A percentile compares a stretch with the other conserved stretches of the same genome.
phyloP scores from a whole-genome alignment of 1,284 basidiomycete species.

The Pascua guehoae region DNA sequence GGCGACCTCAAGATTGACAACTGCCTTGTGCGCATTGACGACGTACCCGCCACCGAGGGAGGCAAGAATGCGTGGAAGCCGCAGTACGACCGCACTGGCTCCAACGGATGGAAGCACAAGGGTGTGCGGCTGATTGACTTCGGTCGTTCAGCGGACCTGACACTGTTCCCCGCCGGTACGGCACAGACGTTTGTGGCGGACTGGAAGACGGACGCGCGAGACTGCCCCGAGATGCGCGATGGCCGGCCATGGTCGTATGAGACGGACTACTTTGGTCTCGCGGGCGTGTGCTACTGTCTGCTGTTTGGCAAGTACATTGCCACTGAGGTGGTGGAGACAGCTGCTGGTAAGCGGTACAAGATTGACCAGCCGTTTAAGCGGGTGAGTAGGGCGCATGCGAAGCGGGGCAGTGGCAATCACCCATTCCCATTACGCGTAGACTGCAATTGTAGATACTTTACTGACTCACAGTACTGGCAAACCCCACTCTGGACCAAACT shows the following conservation, averaged over 20 bases:
- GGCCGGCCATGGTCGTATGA: conserved; percentile 85
- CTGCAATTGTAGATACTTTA: not conserved
- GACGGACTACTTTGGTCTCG: conserved; percentile 92
- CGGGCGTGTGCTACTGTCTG: conserved; percentile 89
- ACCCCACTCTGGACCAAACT: conserved; percentile 75
- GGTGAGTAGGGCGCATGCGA: conserved; percentile 30
- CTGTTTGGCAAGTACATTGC: conserved; percentile 94
- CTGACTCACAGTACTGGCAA: conserved; percentile 73
- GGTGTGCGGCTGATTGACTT: conserved; percentile 95
- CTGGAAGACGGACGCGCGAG: conserved; percentile 80
- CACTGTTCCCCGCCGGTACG: conserved; percentile 63
- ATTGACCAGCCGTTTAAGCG: conserved; percentile 77
- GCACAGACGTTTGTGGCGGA: conserved; percentile 77
- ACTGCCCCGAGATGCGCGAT: conserved; percentile 86
- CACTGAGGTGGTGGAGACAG: conserved; percentile 46
- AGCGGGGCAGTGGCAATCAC: too few species aligned
- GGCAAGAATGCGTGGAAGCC: conserved; percentile 67
- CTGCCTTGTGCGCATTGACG: conserved; percentile 84
- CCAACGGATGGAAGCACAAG: conserved; percentile 78
- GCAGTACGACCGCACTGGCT: conserved; percentile 70
- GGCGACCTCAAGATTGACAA: conserved; percentile 99
- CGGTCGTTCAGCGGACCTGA: conserved; percentile 84
- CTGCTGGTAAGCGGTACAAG: conserved; percentile 53
- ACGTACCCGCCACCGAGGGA: conserved; percentile 58
- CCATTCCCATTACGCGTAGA: too few species aligned